Evolutionary conservation across 495 filamentous ascomycete species (phyloP).

Genomic region (Patellaria atrata): DNA sequence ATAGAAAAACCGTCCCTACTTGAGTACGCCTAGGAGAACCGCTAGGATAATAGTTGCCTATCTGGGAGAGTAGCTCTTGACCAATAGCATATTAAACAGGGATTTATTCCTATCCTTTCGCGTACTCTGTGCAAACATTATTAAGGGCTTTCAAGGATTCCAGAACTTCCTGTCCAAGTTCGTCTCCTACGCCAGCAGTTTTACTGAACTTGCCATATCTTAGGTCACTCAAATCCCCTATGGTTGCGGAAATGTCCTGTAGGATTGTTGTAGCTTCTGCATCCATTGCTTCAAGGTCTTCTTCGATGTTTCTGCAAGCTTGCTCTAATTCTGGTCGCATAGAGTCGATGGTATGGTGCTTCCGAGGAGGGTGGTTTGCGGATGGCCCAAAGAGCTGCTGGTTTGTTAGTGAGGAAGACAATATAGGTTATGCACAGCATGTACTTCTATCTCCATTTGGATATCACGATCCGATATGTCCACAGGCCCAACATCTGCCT

Average conservation of each 20-base stretch:
- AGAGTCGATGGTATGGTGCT: conserved; percentile 45
- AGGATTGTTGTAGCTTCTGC: conserved; percentile 46
- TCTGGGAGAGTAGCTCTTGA: too few relatives aligned
- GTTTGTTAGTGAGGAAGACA: background rate
- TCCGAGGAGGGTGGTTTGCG: conserved; percentile 26
- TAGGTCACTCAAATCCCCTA: conserved; percentile 65
- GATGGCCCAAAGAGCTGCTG: conserved; percentile 49
- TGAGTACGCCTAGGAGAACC: too few relatives aligned
- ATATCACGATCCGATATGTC: conserved; percentile 38
- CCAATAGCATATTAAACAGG: too few relatives aligned
- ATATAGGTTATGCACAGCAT: conserved; percentile 8
- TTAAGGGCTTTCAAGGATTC: conserved; percentile 16
- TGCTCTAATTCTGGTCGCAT: conserved; percentile 53
- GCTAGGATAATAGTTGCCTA: too few relatives aligned
- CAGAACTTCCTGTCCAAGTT: conserved; percentile 43
- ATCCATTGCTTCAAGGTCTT: conserved; percentile 48
- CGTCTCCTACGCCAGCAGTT: conserved; percentile 37
- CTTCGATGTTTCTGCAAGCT: conserved; percentile 50
- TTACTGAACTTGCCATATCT: conserved; percentile 64
- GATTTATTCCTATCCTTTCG: too few relatives aligned
- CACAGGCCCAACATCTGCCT: conserved; percentile 39
- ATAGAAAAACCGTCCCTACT: too few relatives aligned
- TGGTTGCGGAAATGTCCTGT: conserved; percentile 43
- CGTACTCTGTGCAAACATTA: conserved; percentile 6
- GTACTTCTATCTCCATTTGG: conserved; percentile 54